phyloP scores from a whole-genome alignment of 1,284 basidiomycete genomes.

The Leccinum pachyderme region DNA sequence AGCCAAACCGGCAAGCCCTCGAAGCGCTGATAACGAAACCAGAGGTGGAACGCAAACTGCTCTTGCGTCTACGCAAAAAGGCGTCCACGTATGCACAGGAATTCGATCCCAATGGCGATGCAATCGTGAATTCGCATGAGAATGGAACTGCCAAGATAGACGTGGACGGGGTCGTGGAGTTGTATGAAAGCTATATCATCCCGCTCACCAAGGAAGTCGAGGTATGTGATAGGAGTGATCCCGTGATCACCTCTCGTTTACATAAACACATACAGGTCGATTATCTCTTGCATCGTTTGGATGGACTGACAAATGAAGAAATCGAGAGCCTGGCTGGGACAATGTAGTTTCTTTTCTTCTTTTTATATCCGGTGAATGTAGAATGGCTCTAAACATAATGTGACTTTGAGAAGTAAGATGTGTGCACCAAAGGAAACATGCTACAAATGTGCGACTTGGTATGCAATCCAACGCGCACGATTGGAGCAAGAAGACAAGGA shows the following conservation, averaged over 20 bases:
- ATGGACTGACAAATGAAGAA: conserved; percentile 77
- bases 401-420: conserved; percentile 20
- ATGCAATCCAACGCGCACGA: conserved; percentile 22
- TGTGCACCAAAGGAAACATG: conserved; percentile 16
- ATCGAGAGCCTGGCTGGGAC: conserved; percentile 60
- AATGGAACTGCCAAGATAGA: conserved; percentile 73
- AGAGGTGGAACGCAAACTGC: conserved; percentile 86
- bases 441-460: conserved; percentile 23
- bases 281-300: conserved; percentile 82
- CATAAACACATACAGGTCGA: conserved; percentile 63
- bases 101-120: conserved; percentile 72
- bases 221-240: conserved; percentile 49
- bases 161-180: conserved; percentile 85
- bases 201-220: conserved; percentile 98
- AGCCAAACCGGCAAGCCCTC: conserved; percentile 72
- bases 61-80: conserved; percentile 89
- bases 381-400: not conserved
- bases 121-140: conserved; percentile 30
- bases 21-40: conserved; percentile 94
- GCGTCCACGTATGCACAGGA: conserved; percentile 92
- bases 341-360: conserved; percentile 1
- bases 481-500: conserved; percentile 24
- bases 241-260: conserved; percentile 2
- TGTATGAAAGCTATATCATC: conserved; percentile 95
- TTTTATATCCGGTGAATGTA: conserved; percentile 4